Conservation (phyloP, 2,329 filamentous ascomycete genomes). For the Penicillium nordicum region DNA sequence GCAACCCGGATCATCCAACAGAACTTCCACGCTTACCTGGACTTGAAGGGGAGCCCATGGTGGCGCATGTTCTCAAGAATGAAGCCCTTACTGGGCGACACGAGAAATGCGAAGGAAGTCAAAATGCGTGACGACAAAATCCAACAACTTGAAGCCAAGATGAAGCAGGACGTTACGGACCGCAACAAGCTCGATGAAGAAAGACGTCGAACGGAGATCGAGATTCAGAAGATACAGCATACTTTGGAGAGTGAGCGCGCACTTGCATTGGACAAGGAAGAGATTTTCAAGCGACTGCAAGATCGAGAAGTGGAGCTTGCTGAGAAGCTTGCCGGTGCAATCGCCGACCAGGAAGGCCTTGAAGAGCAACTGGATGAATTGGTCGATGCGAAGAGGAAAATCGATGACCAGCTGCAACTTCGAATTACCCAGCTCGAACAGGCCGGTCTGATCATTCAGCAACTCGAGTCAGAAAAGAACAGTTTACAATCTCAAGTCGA, state of each 20-base stretch:
- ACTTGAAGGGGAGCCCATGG: slow-evolving; percentile 91
- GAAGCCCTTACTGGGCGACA: slow-evolving; percentile 90
- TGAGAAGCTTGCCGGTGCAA: slow-evolving; percentile 86
- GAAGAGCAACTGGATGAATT: slow-evolving; percentile 91
- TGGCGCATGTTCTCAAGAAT: slow-evolving; percentile 94
- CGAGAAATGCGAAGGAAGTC: slow-evolving; percentile 85
- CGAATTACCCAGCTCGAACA: slow-evolving; percentile 83
- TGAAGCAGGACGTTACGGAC: slow-evolving; percentile 70
- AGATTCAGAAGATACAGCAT: slow-evolving; percentile 86
- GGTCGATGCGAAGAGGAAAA: slow-evolving; percentile 81
- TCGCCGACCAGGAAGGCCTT: slow-evolving; percentile 89
- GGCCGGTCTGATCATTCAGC: slow-evolving; percentile 79
- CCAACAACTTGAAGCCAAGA: slow-evolving; percentile 76
- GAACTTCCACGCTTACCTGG: slow-evolving; percentile 88
- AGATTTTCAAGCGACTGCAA: slow-evolving; percentile 96
- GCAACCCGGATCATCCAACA: slow-evolving; percentile 91
- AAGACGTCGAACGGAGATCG: slow-evolving; percentile 76
- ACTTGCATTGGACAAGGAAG: slow-evolving; percentile 95
- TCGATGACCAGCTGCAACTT: slow-evolving; percentile 77
- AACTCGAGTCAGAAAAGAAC: slow-evolving; percentile 81
- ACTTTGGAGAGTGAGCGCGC: slow-evolving; percentile 93
- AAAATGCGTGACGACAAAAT: slow-evolving; percentile 96
- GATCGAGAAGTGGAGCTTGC: slow-evolving; percentile 85
- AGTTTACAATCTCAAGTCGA: slow-evolving; percentile 65
- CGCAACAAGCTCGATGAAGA: slow-evolving; percentile 86